phyloP scores from a whole-genome alignment of 345 rosid genomes.

The Gossypium longicalyx region DNA sequence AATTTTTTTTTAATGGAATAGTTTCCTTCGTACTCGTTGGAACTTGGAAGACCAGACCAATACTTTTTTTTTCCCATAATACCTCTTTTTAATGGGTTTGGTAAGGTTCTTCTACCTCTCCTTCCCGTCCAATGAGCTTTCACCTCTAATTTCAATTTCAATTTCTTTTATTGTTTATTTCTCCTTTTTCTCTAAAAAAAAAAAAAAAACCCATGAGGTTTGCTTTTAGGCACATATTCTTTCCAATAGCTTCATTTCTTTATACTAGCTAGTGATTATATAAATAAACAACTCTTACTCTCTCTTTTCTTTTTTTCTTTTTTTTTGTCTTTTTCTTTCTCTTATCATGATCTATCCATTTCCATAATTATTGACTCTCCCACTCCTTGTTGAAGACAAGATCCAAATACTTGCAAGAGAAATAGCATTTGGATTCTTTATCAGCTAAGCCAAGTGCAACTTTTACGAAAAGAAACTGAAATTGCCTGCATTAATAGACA shows the following conservation, averaged over 20 bases:
- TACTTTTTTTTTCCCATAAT: neutral
- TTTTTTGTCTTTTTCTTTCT: neutral
- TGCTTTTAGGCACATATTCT: constrained; percentile 9
- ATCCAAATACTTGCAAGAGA: neutral
- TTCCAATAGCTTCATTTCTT: neutral
- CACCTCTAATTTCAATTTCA: neutral
- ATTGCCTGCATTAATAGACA: neutral
- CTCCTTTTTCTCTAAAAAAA: no score
- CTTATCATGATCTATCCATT: neutral
- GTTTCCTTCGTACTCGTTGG: neutral
- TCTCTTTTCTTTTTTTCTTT: neutral
- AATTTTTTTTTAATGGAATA: neutral
- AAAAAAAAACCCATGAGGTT: neutral
- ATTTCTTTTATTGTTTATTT: neutral
- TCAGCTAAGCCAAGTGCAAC: neutral
- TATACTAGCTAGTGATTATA: neutral
- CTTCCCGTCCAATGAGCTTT: neutral
- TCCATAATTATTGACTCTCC: neutral
- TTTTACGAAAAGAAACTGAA: neutral
- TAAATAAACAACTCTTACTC: neutral
- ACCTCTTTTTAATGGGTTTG: constrained; percentile 1
- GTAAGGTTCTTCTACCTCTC: constrained; percentile 4
- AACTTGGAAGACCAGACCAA: neutral
- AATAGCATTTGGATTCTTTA: neutral
- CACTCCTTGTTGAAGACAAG: neutral